Evolutionary conservation across 805 yeast species (phyloP).

Genomic region (Kuraishia piskuri): DNA sequence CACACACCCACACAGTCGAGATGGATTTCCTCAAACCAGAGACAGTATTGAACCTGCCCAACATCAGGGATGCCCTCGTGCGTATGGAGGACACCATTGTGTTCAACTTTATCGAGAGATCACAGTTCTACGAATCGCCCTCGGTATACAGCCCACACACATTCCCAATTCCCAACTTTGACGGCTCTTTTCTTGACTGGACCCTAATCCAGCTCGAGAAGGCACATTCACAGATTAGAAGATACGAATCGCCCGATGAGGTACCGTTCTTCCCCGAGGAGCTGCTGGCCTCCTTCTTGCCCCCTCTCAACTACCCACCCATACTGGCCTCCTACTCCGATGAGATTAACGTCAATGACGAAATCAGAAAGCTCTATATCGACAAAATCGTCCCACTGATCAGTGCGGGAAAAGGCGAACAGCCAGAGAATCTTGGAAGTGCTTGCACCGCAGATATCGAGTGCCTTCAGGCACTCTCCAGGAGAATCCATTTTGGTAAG

Average conservation of each 20-base stretch:
- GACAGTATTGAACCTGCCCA: conserved; percentile 68
- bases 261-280: conserved; percentile 75
- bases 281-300: conserved; percentile 60
- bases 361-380: conserved; percentile 62
- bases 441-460: conserved; percentile 82
- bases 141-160: conserved; percentile 59
- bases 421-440: conserved; percentile 80
- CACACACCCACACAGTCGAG: neutral
- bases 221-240: conserved; percentile 69
- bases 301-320: conserved; percentile 70
- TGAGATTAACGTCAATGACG: conserved; percentile 67
- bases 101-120: conserved; percentile 85
- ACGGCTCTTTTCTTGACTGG: conserved; percentile 85
- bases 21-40: conserved; percentile 87
- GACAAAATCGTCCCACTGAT: conserved; percentile 68
- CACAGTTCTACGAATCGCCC: conserved; percentile 74
- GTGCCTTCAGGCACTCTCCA: conserved; percentile 75
- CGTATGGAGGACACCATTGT: conserved; percentile 96
- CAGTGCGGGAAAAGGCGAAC: conserved; percentile 60
- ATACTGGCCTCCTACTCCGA: conserved; percentile 67
- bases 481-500: conserved; percentile 94
- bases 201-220: conserved; percentile 66
- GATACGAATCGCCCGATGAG: conserved; percentile 94
- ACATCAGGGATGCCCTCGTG: conserved; percentile 77
- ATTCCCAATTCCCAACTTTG: conserved; percentile 52